Evolutionary conservation across 2,329 filamentous ascomycete genomes (phyloP).

Genomic region (Didymella arachidicola): DNA sequence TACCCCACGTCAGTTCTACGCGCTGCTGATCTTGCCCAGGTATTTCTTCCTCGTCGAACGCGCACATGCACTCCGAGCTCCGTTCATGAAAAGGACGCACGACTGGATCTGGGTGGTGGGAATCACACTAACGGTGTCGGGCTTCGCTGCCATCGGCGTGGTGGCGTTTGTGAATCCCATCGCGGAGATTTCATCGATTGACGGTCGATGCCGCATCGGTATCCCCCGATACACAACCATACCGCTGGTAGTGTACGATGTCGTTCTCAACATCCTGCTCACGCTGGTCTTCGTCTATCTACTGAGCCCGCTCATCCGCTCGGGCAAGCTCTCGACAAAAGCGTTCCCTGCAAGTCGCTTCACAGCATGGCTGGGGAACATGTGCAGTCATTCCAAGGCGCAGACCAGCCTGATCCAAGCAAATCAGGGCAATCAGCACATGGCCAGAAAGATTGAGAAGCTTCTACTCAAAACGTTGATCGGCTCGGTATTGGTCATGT

Average conservation of each 20-base stretch:
- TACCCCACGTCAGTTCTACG: too few relatives aligned
- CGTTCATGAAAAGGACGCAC: slow-evolving; percentile 39
- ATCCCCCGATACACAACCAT: slow-evolving; percentile 48
- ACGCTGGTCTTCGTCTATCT: slow-evolving; percentile 51
- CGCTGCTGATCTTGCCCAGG: slow-evolving; percentile 22
- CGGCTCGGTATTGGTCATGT: slow-evolving; percentile 49
- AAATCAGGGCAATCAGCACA: slow-evolving; percentile 26
- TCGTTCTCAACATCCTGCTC: slow-evolving; percentile 51
- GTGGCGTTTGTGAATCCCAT: slow-evolving; percentile 44
- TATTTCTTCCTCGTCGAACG: slow-evolving; percentile 55
- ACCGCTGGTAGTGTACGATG: slow-evolving; percentile 50
- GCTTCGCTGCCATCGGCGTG: slow-evolving; percentile 42
- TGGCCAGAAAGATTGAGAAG: slow-evolving; percentile 34
- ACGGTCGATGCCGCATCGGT: slow-evolving; percentile 52
- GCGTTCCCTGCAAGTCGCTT: slow-evolving; percentile 25
- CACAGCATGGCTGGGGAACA: slow-evolving; percentile 24
- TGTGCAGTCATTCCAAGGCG: slow-evolving; percentile 15
- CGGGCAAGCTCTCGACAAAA: slow-evolving; percentile 10
- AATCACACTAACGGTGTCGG: slow-evolving; percentile 24
- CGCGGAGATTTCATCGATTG: slow-evolving; percentile 36
- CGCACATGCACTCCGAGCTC: slow-evolving; percentile 49
- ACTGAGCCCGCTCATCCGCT: slow-evolving; percentile 42
- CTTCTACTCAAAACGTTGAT: slow-evolving; percentile 42
- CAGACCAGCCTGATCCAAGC: slow-evolving; percentile 8
- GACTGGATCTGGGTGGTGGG: slow-evolving; percentile 48